Evolutionary conservation across 495 filamentous ascomycete genomes (phyloP).

Genomic region (Collariella sp.): DNA sequence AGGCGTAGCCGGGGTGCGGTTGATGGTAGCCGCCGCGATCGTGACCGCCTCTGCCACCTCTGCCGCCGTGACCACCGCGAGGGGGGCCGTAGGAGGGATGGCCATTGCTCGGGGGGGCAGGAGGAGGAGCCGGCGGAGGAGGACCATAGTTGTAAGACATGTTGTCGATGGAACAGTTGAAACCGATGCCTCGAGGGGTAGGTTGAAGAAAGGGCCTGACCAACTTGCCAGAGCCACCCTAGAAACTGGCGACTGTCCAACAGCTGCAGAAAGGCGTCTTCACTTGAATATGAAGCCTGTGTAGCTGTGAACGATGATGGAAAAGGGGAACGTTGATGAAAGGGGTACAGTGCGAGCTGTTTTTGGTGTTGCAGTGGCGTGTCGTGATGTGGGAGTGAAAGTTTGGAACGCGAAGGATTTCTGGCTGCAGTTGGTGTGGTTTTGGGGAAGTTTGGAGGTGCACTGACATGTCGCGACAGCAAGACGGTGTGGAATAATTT

Average conservation of each 20-base stretch:
- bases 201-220: background rate
- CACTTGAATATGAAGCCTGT: slow-evolving; percentile 14
- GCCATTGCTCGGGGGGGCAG: slow-evolving; percentile 26
- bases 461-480: background rate
- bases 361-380: background rate
- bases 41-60: slow-evolving; percentile 26
- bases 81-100: slow-evolving; percentile 31
- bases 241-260: background rate
- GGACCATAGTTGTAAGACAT: slow-evolving; percentile 48
- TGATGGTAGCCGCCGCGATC: slow-evolving; percentile 33
- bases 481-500: background rate
- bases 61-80: slow-evolving; percentile 23
- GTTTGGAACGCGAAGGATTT: background rate
- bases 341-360: background rate
- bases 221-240: slow-evolving; percentile 2
- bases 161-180: background rate
- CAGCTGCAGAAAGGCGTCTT: slow-evolving; percentile 8
- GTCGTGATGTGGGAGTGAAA: background rate
- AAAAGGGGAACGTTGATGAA: background rate
- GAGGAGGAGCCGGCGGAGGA: slow-evolving; percentile 45
- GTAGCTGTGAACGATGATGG: background rate
- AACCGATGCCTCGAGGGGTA: background rate
- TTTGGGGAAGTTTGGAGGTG: background rate
- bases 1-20: slow-evolving; percentile 17
- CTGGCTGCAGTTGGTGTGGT: background rate